Base-by-base conservation (phyloP, 345 rosid genomes). In the Balakata baccata region DNA sequence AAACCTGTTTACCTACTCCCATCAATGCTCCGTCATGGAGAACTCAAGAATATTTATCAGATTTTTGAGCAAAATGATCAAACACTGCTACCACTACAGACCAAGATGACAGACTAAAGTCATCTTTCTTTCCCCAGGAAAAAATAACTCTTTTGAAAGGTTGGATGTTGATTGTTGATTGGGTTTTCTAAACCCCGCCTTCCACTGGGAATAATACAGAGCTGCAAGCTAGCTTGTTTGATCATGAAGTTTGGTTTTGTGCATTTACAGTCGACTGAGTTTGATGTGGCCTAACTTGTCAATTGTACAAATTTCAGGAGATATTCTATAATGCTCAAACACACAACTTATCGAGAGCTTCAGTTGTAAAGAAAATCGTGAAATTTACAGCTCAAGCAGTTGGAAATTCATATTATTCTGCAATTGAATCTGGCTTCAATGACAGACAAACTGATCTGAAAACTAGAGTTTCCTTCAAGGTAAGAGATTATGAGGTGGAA, bases 401-500 rank as follows among this genome's bases (percentile, higher is more conserved):
- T 23, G 92, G 97, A 62, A 84, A 83, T 75, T 85, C 97, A 7
- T 85, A 77, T 57, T 72, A 58, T 25, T 78, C 85, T 63, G 77
- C 75, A 18, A 73, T 94, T 11, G 74, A 81, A 77, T 82, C 88
- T 56, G 97, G 93, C 49, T 89, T 94, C 77, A 74, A 45, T 25
- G 81, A 82, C 84, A 76, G 79, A 11, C 66, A 75, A 51, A 86
- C 92, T 69, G 92, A 92, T 87, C 89, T 87, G 58, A 70, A 83
- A 78, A 87, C 97, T 18, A 85, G 93, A 75, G 82, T 92, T 64
- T 90, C 97, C 34, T 94, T 92, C 85, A 90, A 87, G 96, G 97
- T 92, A 77, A 78, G 81, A 72, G 23, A 45, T 22, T 65, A 6
- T 29, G 11, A 13, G 34, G 34, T 29, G 34, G 34, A 29, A 29